Evolutionary conservation across 768 basidiomycete species (phyloP).

Genomic region (Boletus rubescentipes): DNA sequence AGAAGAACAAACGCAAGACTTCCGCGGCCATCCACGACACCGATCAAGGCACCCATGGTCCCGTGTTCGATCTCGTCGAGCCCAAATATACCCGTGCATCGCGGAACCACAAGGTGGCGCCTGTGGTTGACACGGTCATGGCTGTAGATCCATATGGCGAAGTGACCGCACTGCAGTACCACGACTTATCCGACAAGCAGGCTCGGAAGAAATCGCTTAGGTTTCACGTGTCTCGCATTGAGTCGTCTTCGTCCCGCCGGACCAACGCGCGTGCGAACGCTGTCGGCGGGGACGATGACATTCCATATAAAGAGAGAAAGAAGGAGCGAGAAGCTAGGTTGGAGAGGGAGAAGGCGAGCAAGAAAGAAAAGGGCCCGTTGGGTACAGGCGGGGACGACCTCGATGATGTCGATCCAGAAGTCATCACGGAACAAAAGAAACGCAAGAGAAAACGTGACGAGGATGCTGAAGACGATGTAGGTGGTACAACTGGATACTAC

Average conservation of each 20-base stretch:
- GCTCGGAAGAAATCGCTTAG: slow-evolving; percentile 79
- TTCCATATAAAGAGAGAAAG: slow-evolving; percentile 81
- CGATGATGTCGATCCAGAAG: slow-evolving; percentile 54
- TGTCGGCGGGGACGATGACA: slow-evolving; percentile 89
- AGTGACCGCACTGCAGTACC: slow-evolving; percentile 58
- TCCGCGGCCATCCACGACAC: slow-evolving; percentile 16
- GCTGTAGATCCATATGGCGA: slow-evolving; percentile 65
- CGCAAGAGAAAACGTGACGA: slow-evolving; percentile 41
- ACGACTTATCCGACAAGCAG: slow-evolving; percentile 81
- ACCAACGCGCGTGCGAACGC: slow-evolving; percentile 69
- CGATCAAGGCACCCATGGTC: slow-evolving; percentile 25
- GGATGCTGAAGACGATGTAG: slow-evolving; percentile 41
- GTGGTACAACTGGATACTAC: slow-evolving; percentile 78
- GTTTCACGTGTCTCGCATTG: slow-evolving; percentile 93
- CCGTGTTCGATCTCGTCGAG: slow-evolving; percentile 76
- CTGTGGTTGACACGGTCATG: slow-evolving; percentile 5
- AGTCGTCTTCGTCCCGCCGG: slow-evolving; percentile 73
- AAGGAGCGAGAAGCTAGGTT: slow-evolving; percentile 58
- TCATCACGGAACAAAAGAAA: slow-evolving; percentile 32
- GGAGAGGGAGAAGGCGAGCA: slow-evolving; percentile 43
- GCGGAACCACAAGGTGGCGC: slow-evolving; percentile 11
- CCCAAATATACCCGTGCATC: slow-evolving; percentile 50
- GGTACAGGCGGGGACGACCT: slow-evolving; percentile 66
- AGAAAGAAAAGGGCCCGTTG: slow-evolving; percentile 32
- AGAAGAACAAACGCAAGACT: slow-evolving; percentile 62